Percentiles rank a stretch among this genome's conserved stretches.
These are phyloP conservation scores for Pythium chondricola DNA, from an alignment of 352 stramenopile genomes.

Conservation along the genomic window DNA sequence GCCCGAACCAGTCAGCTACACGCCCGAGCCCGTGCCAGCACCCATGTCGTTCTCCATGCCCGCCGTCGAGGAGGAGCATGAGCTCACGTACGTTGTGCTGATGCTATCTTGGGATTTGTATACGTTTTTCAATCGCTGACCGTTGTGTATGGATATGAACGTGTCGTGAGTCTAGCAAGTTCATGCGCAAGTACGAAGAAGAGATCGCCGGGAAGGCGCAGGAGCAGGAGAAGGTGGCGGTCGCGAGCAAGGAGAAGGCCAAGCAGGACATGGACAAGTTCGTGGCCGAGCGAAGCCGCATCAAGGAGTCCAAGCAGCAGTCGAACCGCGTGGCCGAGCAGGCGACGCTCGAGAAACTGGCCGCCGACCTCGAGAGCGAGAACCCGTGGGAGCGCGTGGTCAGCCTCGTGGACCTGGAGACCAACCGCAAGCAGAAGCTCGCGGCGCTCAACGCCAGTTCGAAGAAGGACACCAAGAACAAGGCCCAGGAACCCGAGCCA, in stretches of 20 bases:
- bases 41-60: conserved; percentile 23
- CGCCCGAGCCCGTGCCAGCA: conserved; percentile 10
- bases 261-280: conserved; percentile 77
- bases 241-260: conserved; percentile 67
- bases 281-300: conserved; percentile 68
- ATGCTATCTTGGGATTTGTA: neutral
- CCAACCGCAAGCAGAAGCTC: conserved; percentile 66
- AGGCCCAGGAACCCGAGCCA: conserved; percentile 27
- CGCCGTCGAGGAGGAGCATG: conserved; percentile 59
- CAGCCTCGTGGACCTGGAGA: conserved; percentile 90
- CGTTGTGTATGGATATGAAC: no score
- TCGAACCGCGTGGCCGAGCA: conserved; percentile 92
- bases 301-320: conserved; percentile 88
- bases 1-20: conserved; percentile 1
- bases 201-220: conserved; percentile 58
- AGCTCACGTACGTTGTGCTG: conserved; percentile 52
- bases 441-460: conserved; percentile 37
- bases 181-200: conserved; percentile 66
- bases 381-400: conserved; percentile 93
- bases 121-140: neutral
- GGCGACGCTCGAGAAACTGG: conserved; percentile 92
- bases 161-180: no score
- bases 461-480: conserved; percentile 42
- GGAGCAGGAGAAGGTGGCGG: conserved; percentile 68
- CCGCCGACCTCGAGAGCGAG: conserved; percentile 91